Conservation (phyloP, 441 rosid genomes). For the Syzygium syzygioides region DNA sequence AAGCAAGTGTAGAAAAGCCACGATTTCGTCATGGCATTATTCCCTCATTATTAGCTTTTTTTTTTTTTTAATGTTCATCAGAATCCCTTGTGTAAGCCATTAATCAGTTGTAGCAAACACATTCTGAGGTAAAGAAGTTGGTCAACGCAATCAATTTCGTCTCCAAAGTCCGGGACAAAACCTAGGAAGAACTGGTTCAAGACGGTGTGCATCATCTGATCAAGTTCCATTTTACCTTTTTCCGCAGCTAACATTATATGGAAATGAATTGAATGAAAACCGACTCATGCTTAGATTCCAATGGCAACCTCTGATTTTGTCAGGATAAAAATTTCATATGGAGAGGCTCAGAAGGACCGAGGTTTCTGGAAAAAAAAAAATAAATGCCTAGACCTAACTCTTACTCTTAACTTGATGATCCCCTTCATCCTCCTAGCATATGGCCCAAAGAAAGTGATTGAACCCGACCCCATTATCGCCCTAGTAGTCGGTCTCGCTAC, state of each 20-base stretch:
- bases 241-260: not conserved
- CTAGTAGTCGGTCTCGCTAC: not conserved
- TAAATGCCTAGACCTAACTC: not conserved
- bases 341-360: not conserved
- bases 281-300: not conserved
- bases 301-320: not conserved
- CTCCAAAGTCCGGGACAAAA: not conserved
- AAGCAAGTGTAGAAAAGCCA: not conserved
- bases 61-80: not conserved
- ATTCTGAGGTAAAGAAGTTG: not conserved
- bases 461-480: not conserved
- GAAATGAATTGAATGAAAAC: not conserved
- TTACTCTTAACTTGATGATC: not conserved
- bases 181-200: not conserved
- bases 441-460: not conserved
- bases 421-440: not conserved
- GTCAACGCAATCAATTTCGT: not conserved
- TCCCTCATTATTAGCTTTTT: not conserved
- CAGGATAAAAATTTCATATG: not conserved
- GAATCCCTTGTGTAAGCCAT: not conserved
- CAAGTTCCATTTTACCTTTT: not conserved
- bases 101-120: not conserved
- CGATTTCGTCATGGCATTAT: not conserved
- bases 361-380: not conserved
- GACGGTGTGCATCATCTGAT: not conserved